A percentile compares a stretch with the other conserved stretches of the same genome.
These are phyloP conservation scores for Phylloporus arenicola DNA, from an alignment of 768 basidiomycete genomes.

Conservation along the genomic window DNA sequence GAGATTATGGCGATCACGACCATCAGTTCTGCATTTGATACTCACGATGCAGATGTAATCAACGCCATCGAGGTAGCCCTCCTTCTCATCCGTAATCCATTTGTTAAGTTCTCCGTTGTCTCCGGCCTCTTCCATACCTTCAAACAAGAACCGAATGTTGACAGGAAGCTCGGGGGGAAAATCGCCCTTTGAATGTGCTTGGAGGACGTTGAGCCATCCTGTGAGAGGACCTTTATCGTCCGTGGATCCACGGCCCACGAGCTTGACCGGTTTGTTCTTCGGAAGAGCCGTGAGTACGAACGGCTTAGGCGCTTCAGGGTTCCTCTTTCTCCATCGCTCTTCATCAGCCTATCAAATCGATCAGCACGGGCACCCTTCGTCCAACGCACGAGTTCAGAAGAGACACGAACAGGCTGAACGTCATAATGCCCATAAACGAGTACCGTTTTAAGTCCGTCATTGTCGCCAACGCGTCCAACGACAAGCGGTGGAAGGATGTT, in stretches of 20 bases:
- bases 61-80: slow-evolving; percentile 72
- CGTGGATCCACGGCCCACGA: slow-evolving; percentile 78
- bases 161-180: slow-evolving; percentile 54
- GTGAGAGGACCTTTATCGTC: slow-evolving; percentile 91
- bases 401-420: background rate
- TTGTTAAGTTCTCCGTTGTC: slow-evolving; percentile 75
- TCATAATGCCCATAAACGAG: background rate
- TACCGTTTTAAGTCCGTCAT: background rate
- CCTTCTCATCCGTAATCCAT: slow-evolving; percentile 64
- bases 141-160: slow-evolving; percentile 83
- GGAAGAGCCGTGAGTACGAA: background rate
- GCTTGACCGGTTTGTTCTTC: slow-evolving; percentile 25
- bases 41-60: slow-evolving; percentile 84
- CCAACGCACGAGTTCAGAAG: background rate
- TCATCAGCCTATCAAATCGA: background rate
- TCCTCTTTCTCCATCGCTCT: background rate
- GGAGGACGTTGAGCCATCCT: slow-evolving; percentile 86
- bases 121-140: slow-evolving; percentile 92
- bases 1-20: background rate
- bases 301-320: background rate
- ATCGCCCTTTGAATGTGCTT: slow-evolving; percentile 63
- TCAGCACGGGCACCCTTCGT: no score
- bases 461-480: background rate
- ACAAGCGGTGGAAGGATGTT: background rate
- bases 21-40: background rate